Evolutionary conservation across 306 rosid species (phyloP).

Genomic region (Cicer judaicum): DNA sequence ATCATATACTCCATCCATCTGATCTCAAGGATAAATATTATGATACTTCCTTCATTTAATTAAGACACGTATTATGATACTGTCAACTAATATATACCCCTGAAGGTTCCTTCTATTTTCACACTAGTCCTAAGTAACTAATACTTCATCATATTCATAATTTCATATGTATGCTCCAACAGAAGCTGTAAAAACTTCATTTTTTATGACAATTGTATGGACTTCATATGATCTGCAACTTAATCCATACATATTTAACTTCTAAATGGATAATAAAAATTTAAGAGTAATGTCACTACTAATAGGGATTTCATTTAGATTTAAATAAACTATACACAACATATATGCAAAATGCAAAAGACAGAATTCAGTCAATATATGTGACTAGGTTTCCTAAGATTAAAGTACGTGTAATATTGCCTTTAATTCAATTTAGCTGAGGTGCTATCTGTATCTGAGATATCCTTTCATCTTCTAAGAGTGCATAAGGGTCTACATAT

Average conservation of each 20-base stretch:
- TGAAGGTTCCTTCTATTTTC: too few relatives aligned
- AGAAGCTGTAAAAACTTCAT: too few relatives aligned
- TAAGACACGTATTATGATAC: too few relatives aligned
- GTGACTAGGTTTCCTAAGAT: conserved; percentile 46
- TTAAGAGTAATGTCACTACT: conserved; percentile 9
- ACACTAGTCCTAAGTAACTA: too few relatives aligned
- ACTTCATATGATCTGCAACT: conserved; percentile 18
- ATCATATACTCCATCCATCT: too few relatives aligned
- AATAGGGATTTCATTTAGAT: conserved; percentile 39
- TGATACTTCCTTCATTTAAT: too few relatives aligned
- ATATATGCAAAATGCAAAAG: conserved; percentile 14
- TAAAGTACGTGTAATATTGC: conserved; percentile 44
- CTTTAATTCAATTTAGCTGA: conserved; percentile 65
- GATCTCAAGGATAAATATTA: too few relatives aligned
- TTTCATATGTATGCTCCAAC: too few relatives aligned
- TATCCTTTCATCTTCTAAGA: conserved; percentile 89
- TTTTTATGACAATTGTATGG: not conserved
- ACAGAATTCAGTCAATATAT: conserved; percentile 33
- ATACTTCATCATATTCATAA: too few relatives aligned
- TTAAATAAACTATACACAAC: conserved; percentile 26
- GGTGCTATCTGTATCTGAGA: conserved; percentile 79
- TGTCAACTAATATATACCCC: too few relatives aligned
- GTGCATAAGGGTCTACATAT: conserved; percentile 86
- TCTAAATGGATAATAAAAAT: not conserved
- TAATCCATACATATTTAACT: not conserved